phyloP scores from a whole-genome alignment of 208 protist species.

The Trypanosoma platydactyli region DNA sequence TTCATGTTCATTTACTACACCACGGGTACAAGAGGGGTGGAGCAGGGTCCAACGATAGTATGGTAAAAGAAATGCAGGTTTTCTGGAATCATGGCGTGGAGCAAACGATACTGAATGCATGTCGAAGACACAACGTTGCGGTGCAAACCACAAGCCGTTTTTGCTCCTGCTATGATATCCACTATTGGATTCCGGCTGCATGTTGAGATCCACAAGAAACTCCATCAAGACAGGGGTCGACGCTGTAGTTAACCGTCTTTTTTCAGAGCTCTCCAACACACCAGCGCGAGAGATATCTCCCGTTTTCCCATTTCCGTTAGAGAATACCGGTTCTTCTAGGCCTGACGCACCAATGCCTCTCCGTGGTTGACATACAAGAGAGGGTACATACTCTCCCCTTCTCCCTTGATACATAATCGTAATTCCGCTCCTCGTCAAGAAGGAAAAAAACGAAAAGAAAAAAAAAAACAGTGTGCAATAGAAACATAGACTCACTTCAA shows the following conservation, averaged over 20 bases:
- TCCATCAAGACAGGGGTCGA: too few species aligned
- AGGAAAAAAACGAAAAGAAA: background rate
- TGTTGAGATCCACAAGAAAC: too few species aligned
- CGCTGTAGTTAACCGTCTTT: too few species aligned
- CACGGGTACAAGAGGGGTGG: conserved; percentile 13
- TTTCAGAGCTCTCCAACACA: too few species aligned
- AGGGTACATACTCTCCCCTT: background rate
- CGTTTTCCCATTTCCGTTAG: background rate
- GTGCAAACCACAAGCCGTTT: background rate
- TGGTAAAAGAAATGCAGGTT: conserved; percentile 8
- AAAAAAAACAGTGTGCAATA: background rate
- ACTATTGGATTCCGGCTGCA: too few species aligned
- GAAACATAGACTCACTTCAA: background rate
- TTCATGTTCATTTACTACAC: background rate
- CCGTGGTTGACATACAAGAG: background rate
- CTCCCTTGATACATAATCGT: background rate
- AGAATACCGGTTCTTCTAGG: background rate
- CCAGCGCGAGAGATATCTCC: too few species aligned
- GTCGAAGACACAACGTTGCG: background rate
- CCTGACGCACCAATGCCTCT: background rate
- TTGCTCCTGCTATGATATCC: background rate
- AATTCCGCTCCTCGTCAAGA: too few species aligned
- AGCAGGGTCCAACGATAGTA: conserved; percentile 24
- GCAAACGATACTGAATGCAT: background rate
- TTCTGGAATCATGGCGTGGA: background rate